These are phyloP conservation scores for Vitis labrusca DNA, from an alignment of 164 flowering plant species.

Conservation along the genomic window DNA sequence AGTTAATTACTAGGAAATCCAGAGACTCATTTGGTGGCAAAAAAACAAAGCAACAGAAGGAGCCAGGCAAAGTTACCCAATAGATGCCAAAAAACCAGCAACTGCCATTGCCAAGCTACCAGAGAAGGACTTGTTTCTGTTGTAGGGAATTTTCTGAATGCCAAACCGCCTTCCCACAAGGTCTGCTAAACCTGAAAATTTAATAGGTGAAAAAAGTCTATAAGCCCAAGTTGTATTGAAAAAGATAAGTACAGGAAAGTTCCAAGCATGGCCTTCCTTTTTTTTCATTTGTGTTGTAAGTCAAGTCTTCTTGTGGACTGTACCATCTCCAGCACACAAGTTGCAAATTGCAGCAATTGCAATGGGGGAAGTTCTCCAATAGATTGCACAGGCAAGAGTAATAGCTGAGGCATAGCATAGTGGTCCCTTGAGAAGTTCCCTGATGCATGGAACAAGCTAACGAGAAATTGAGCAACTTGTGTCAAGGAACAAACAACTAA, in stretches of 20 bases:
- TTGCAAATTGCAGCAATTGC: conserved; percentile 80
- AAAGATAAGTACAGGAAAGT: neutral
- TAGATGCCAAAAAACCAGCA: conserved; percentile 74
- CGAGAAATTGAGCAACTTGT: neutral
- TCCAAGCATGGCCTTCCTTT: neutral
- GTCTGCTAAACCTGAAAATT: conserved; percentile 77
- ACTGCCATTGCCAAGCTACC: conserved; percentile 83
- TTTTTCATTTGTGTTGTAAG: neutral
- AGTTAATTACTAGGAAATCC: neutral
- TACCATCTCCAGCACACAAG: conserved; percentile 98
- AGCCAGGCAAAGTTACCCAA: conserved; percentile 40
- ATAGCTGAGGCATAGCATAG: conserved; percentile 72
- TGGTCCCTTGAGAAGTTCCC: conserved; percentile 95
- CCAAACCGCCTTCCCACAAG: conserved; percentile 85
- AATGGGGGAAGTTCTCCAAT: conserved; percentile 86
- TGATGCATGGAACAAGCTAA: conserved; percentile 27
- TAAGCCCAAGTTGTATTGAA: neutral
- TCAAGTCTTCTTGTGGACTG: neutral
- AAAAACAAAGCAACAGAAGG: neutral
- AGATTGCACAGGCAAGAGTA: conserved; percentile 58
- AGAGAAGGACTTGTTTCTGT: conserved; percentile 63
- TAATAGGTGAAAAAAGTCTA: neutral
- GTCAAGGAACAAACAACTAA: neutral
- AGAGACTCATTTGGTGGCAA: neutral
- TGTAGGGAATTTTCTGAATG: conserved; percentile 66